Base-by-base conservation (phyloP, 106 monocot species). In the Amphibolis antarctica region DNA sequence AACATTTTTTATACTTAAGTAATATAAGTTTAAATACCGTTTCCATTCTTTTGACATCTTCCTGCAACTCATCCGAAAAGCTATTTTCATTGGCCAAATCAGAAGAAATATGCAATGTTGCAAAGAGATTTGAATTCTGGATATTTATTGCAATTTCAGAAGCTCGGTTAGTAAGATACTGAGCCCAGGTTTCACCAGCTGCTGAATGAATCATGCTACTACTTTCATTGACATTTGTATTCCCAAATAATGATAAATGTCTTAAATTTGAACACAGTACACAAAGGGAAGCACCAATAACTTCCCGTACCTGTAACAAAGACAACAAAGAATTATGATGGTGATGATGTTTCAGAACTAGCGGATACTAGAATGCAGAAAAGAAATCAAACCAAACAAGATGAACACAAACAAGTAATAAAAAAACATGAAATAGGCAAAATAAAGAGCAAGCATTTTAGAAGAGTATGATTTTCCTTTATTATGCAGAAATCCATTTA, bases 41-140 rank as follows among this genome's bases (percentile, higher is more conserved):
- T 76, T 98, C 98, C 91, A 88, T 91, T 70, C 79, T 87, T 60
- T 75, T 85, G 47, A 78, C 59, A 70, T 87, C 87, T 42, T 74
- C 59, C 29, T 78, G 64, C 21, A 71, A 50, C 62, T 87, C 82
- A 19, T 81, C 47, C 44, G 44, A 14, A 55, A 42, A 55, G 29
- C 58, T 74, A 74, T 82, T 85, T 73, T 79, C 83, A 63, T 63
- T 61, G 27, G 44, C 53, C 60, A 67, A 46, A 70, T 81, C 77
- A 64, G 23, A 19, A 10, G 53, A 27, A 7, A 66, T 55, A 23
- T 80, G 75, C 53, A 70, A 62, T 46, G 62, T 78, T 55, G 79
- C 84, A 22, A 53, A 71, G 53, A 74, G 81, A 78, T 57, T 96
- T 55, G 70, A 68, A 70, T 66, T 84, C 67, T 86, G 90, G 55